These are phyloP conservation scores for Syzygium grande DNA, from an alignment of 345 rosid species.

Conservation along the genomic window DNA sequence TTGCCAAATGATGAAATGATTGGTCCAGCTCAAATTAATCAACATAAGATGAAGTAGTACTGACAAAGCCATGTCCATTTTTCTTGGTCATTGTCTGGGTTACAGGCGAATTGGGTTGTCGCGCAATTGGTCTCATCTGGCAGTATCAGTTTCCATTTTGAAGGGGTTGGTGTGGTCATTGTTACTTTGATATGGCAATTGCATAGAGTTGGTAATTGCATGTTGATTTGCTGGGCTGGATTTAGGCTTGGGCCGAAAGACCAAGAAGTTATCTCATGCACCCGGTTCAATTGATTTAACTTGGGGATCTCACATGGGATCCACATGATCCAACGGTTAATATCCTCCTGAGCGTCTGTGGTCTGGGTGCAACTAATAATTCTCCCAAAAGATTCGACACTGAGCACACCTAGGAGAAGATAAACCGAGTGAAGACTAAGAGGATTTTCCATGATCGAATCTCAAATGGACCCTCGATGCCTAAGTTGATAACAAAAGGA, in stretches of 20 bases:
- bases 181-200: background rate
- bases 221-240: background rate
- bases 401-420: background rate
- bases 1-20: background rate
- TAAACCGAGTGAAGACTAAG: background rate
- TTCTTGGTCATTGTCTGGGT: background rate
- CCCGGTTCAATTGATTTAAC: background rate
- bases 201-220: background rate
- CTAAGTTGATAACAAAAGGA: background rate
- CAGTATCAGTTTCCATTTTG: background rate
- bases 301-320: background rate
- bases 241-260: background rate
- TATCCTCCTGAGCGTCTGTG: rapidly evolving
- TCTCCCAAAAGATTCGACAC: background rate
- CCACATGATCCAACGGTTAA: background rate
- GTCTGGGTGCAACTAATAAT: background rate
- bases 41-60: background rate
- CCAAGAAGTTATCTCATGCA: background rate
- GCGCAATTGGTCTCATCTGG: background rate
- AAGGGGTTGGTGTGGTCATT: background rate
- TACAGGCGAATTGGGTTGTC: background rate
- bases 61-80: background rate
- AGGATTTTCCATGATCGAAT: background rate
- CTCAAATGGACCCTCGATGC: background rate
- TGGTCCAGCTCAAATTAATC: background rate